phyloP scores from a whole-genome alignment of 345 rosid genomes.

The Salix arbutifolia region DNA sequence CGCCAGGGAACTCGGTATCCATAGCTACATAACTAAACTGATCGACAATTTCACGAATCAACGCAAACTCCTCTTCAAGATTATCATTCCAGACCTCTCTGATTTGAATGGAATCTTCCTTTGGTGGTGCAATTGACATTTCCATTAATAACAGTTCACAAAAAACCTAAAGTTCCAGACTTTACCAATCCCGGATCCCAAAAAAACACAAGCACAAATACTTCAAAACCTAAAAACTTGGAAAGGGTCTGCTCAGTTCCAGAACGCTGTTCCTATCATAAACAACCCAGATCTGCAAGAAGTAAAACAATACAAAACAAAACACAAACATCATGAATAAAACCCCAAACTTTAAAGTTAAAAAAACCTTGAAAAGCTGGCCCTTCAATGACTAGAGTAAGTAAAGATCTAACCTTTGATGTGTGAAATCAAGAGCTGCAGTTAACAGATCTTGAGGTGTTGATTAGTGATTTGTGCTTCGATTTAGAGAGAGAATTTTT shows the following conservation, averaged over 20 bases:
- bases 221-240: slow-evolving; percentile 21
- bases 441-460: slow-evolving; percentile 25
- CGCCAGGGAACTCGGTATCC: slow-evolving; percentile 97
- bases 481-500: slow-evolving; percentile 13
- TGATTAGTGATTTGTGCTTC: slow-evolving; percentile 14
- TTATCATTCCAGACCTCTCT: slow-evolving; percentile 91
- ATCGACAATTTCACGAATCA: slow-evolving; percentile 81
- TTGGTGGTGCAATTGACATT: slow-evolving; percentile 52
- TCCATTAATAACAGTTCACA: slow-evolving; percentile 12
- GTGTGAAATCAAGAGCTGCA: slow-evolving; percentile 15
- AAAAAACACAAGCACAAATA: slow-evolving; percentile 32
- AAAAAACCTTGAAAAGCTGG: neutral
- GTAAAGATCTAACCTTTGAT: slow-evolving; percentile 40
- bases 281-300: slow-evolving; percentile 20
- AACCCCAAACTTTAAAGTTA: neutral
- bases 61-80: slow-evolving; percentile 61
- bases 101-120: slow-evolving; percentile 60
- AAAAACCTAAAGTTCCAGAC: neutral
- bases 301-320: neutral
- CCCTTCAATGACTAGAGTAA: neutral
- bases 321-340: neutral
- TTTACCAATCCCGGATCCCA: slow-evolving; percentile 46
- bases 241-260: neutral
- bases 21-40: slow-evolving; percentile 55
- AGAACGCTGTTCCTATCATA: neutral